A percentile compares a stretch with the other conserved stretches of the same genome.
phyloP scores from a whole-genome alignment of 2,329 filamentous ascomycete genomes.

The Alternaria atra region DNA sequence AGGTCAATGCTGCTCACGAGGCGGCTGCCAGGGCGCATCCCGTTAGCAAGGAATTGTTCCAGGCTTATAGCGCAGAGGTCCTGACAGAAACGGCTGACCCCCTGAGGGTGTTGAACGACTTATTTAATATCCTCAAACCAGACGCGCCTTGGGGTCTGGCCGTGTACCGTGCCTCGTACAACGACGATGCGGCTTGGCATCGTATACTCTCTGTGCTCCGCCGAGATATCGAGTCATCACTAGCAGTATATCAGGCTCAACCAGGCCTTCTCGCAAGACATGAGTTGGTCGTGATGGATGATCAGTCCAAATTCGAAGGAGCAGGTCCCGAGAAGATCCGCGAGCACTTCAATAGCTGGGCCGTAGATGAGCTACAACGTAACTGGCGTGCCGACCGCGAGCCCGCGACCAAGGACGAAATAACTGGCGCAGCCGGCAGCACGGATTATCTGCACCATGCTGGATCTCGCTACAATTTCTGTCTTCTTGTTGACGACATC shows the following conservation, averaged over 20 bases:
- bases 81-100: neutral
- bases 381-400: constrained; percentile 3
- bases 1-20: constrained; percentile 1
- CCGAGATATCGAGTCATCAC: neutral
- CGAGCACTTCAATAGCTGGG: constrained; percentile 3
- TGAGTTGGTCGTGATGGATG: neutral
- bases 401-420: neutral
- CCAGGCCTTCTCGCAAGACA: constrained; percentile 1
- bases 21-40: constrained; percentile 6
- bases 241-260: neutral
- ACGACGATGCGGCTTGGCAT: constrained; percentile 7
- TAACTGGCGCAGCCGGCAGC: constrained; percentile 2
- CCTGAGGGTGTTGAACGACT: neutral
- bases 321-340: constrained; percentile 4
- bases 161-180: constrained; percentile 7
- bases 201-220: constrained; percentile 3
- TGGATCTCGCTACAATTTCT: constrained; percentile 5
- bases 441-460: neutral
- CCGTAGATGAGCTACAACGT: constrained; percentile 6
- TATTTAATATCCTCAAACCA: neutral
- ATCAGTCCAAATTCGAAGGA: constrained; percentile 2
- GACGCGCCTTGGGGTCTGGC: constrained; percentile 6
- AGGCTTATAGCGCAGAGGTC: neutral
- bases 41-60: neutral
- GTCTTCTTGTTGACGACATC: constrained; percentile 5